These are phyloP conservation scores for Coemansia sp. DNA, from an alignment of 192 early-diverging fungal species.

Conservation along the genomic window DNA sequence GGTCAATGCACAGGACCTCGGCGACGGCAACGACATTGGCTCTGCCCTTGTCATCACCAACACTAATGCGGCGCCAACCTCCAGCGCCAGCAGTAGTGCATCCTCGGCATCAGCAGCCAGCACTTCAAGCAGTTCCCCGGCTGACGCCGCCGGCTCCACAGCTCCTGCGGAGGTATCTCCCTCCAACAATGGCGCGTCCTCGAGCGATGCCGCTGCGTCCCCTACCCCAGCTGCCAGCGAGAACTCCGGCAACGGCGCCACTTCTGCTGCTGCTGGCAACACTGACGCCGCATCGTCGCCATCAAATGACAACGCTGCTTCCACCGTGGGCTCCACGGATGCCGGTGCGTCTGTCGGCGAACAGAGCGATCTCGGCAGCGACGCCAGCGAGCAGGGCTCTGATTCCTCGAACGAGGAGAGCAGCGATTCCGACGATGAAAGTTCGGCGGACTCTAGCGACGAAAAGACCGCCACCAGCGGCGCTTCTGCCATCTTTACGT, in stretches of 20 bases:
- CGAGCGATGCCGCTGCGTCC: background rate
- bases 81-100: no score
- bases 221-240: background rate
- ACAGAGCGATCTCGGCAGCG: conserved; percentile 2
- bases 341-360: background rate
- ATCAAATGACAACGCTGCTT: background rate
- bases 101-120: background rate
- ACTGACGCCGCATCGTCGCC: background rate
- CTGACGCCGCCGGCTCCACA: background rate
- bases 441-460: background rate
- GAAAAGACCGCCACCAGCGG: conserved; percentile 12
- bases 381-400: background rate
- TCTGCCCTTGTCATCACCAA: conserved; percentile 6
- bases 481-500: background rate
- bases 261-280: background rate
- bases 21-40: conserved; percentile 8
- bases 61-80: background rate
- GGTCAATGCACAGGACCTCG: conserved; percentile 19
- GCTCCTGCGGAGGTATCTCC: background rate
- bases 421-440: conserved; percentile 1
- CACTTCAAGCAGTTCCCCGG: no score
- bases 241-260: background rate
- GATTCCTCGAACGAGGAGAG: conserved; percentile 6
- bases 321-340: background rate
- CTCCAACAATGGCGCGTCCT: background rate